Evolutionary conservation across 805 yeast species (phyloP).

Genomic region (Candida krabiensis): DNA sequence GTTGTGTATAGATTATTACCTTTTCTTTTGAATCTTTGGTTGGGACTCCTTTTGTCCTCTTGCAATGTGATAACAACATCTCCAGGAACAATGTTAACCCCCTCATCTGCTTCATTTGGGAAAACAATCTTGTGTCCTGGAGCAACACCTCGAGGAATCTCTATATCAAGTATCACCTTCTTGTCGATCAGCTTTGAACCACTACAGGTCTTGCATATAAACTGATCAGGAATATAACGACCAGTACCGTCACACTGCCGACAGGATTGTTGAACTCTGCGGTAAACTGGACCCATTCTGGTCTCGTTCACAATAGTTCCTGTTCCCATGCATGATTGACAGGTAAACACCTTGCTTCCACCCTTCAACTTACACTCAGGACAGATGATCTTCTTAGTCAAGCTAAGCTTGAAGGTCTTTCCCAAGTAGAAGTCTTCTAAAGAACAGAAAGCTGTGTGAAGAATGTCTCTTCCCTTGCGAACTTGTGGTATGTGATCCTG

Average conservation of each 20-base stretch:
- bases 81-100: slow-evolving; percentile 58
- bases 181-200: slow-evolving; percentile 47
- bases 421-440: slow-evolving; percentile 61
- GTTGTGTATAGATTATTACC: slow-evolving; percentile 23
- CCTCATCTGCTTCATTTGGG: slow-evolving; percentile 68
- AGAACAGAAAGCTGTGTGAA: slow-evolving; percentile 52
- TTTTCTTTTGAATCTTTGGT: slow-evolving; percentile 38
- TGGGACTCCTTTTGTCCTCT: slow-evolving; percentile 33
- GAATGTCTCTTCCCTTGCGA: slow-evolving; percentile 53
- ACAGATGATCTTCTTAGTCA: slow-evolving; percentile 53
- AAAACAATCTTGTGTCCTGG: slow-evolving; percentile 53
- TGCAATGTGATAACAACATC: slow-evolving; percentile 58
- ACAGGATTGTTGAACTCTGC: slow-evolving; percentile 45
- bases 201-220: slow-evolving; percentile 42
- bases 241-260: slow-evolving; percentile 45
- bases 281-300: slow-evolving; percentile 46
- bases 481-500: slow-evolving; percentile 3
- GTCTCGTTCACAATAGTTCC: slow-evolving; percentile 42
- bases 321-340: slow-evolving; percentile 41
- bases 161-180: slow-evolving; percentile 50
- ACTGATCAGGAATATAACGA: slow-evolving; percentile 29
- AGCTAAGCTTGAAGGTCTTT: slow-evolving; percentile 51
- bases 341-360: slow-evolving; percentile 33
- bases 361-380: slow-evolving; percentile 53
- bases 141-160: slow-evolving; percentile 56